Evolutionary conservation across 1,139 yeast genomes (phyloP).

Genomic region (Candida albicans): DNA sequence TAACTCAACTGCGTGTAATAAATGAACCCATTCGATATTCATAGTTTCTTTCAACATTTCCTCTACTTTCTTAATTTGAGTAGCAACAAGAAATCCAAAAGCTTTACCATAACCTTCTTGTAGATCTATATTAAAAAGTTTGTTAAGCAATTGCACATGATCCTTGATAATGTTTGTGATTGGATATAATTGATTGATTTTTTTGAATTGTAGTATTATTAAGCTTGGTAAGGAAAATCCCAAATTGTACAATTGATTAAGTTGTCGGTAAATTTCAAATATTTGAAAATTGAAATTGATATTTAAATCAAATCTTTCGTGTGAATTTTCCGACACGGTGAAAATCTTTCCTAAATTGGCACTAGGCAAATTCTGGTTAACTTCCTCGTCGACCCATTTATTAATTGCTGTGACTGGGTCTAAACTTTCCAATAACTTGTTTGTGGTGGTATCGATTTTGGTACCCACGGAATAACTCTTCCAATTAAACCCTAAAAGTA

Average conservation of each 20-base stretch:
- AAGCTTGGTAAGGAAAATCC: constrained; percentile 59
- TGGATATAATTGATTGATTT: constrained; percentile 54
- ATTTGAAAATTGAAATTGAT: constrained; percentile 55
- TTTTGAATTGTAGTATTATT: constrained; percentile 35
- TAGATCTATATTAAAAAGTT: constrained; percentile 23
- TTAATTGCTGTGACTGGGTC: constrained; percentile 43
- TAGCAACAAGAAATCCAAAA: constrained; percentile 43
- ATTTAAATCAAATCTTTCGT: constrained; percentile 18
- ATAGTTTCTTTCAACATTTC: constrained; percentile 24
- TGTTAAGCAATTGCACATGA: constrained; percentile 29
- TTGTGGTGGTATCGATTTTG: constrained; percentile 54
- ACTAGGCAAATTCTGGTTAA: constrained; percentile 7
- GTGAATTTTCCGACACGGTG: constrained; percentile 13
- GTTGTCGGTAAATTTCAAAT: constrained; percentile 51
- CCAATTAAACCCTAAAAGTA: constrained; percentile 74
- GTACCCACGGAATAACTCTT: constrained; percentile 70
- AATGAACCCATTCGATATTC: constrained; percentile 54
- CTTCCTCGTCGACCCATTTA: constrained; percentile 43
- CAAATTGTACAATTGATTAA: constrained; percentile 50
- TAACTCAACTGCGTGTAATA: constrained; percentile 52
- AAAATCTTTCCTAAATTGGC: constrained; percentile 14
- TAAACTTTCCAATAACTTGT: constrained; percentile 43
- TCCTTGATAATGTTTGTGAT: constrained; percentile 58
- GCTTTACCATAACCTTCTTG: constrained; percentile 30
- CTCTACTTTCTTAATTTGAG: constrained; percentile 35